These are phyloP conservation scores for Stagonosporopsis tanaceti DNA, from an alignment of 2,329 filamentous ascomycete species.

Conservation along the genomic window DNA sequence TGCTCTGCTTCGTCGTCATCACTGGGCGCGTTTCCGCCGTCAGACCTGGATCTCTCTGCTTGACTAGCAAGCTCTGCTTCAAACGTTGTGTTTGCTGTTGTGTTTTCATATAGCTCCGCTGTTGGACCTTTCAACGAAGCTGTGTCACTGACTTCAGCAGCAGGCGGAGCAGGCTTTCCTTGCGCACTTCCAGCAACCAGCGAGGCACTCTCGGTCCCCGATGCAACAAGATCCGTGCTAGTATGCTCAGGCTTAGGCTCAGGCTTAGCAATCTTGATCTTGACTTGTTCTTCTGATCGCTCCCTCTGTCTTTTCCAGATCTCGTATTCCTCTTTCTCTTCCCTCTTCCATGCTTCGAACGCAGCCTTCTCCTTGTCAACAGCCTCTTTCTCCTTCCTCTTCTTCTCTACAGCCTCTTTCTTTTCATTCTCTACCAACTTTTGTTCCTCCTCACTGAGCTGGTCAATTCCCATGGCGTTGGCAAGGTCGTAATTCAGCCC, in stretches of 20 bases:
- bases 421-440: conserved; percentile 51
- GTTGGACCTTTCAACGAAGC: neutral
- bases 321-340: conserved; percentile 35
- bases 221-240: neutral
- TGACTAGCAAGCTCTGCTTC: neutral
- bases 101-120: neutral
- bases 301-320: conserved; percentile 32
- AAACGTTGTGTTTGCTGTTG: neutral
- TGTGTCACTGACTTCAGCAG: neutral
- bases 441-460: conserved; percentile 58
- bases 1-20: neutral
- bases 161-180: neutral
- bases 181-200: neutral
- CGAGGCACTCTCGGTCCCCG: neutral
- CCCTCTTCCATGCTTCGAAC: conserved; percentile 47
- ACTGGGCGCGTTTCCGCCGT: neutral
- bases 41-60: neutral
- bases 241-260: neutral
- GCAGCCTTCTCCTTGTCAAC: conserved; percentile 43
- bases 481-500: conserved; percentile 75
- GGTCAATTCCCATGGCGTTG: conserved; percentile 67
- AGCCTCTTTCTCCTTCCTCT: conserved; percentile 37
- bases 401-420: conserved; percentile 44
- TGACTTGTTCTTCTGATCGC: conserved; percentile 5
- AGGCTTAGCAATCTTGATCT: neutral